Percentiles rank a stretch among this genome's conserved stretches.
Conservation (phyloP, 805 yeast genomes). For the Ogataea saltuana region DNA sequence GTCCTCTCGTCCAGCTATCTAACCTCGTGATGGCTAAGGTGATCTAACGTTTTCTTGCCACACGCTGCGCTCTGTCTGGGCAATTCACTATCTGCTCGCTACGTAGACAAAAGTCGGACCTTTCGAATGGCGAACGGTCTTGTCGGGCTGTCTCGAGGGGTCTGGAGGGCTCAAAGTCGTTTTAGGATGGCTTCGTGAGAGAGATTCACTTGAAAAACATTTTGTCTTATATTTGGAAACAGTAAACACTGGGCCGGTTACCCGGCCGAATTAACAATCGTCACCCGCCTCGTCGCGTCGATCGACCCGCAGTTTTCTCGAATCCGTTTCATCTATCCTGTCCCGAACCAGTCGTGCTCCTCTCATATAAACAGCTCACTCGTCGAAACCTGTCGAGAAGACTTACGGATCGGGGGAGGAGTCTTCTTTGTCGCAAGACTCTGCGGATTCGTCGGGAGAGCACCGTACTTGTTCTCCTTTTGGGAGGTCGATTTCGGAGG, state of each 20-base stretch:
- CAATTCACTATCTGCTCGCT: too few relatives aligned
- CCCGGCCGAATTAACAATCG: too few relatives aligned
- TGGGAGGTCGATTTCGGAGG: slow-evolving; percentile 37
- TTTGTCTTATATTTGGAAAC: slow-evolving; percentile 9
- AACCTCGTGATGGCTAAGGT: not conserved
- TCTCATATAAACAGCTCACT: slow-evolving; percentile 28
- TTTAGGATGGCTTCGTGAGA: not conserved
- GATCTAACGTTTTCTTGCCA: not conserved
- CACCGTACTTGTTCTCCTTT: not conserved
- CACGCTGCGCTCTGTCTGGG: too few relatives aligned
- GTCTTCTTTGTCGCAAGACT: slow-evolving; percentile 17
- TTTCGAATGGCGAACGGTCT: too few relatives aligned
- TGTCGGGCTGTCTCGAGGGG: too few relatives aligned
- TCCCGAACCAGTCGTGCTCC: too few relatives aligned
- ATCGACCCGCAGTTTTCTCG: too few relatives aligned
- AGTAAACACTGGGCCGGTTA: slow-evolving; percentile 10
- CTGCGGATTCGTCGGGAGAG: too few relatives aligned
- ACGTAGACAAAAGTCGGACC: too few relatives aligned
- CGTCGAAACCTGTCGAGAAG: slow-evolving; percentile 32
- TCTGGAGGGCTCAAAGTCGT: too few relatives aligned
- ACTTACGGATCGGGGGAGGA: slow-evolving; percentile 32
- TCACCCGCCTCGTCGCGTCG: slow-evolving; percentile 9
- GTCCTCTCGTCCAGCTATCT: not conserved
- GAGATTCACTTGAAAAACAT: not conserved
- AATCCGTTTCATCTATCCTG: too few relatives aligned